Conservation (phyloP, 306 rosid genomes). For the Cicer bijugum region DNA sequence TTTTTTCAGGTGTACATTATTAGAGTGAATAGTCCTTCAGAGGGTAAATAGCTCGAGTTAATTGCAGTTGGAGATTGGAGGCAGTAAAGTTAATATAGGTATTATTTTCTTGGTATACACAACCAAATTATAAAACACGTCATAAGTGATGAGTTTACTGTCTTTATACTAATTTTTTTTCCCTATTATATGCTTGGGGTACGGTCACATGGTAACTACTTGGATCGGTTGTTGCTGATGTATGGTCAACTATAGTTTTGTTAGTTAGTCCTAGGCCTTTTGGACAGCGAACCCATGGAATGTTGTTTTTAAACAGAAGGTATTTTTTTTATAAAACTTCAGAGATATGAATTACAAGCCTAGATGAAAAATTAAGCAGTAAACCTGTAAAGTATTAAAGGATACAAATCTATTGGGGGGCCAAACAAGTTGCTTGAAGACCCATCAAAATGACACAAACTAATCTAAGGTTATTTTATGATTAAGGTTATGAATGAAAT, state of each 20-base stretch:
- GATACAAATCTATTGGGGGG: not conserved
- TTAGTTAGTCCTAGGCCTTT: not conserved
- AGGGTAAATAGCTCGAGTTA: slow-evolving; percentile 33
- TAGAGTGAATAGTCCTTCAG: slow-evolving; percentile 54
- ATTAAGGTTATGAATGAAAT: slow-evolving; percentile 1
- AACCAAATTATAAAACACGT: slow-evolving; percentile 6
- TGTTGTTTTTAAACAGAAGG: not conserved
- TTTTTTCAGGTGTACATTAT: slow-evolving; percentile 62
- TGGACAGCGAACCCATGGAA: slow-evolving; percentile 2
- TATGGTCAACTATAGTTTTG: not conserved
- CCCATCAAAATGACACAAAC: not conserved
- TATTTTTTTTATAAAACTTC: not conserved
- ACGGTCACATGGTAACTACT: not conserved
- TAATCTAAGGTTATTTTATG: not conserved
- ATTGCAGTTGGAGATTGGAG: slow-evolving; percentile 42
- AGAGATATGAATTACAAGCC: too few species aligned
- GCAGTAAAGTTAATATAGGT: slow-evolving; percentile 46
- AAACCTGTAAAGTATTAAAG: not conserved
- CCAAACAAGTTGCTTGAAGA: not conserved
- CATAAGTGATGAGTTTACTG: not conserved
- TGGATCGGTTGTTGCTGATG: slow-evolving; percentile 10
- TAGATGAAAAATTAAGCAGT: slow-evolving; percentile 17
- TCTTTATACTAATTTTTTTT: not conserved
- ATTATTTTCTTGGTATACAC: not conserved
- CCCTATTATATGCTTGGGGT: slow-evolving; percentile 8